Base-by-base conservation (phyloP, 331 rosid species). In the Spiraea crenata region DNA sequence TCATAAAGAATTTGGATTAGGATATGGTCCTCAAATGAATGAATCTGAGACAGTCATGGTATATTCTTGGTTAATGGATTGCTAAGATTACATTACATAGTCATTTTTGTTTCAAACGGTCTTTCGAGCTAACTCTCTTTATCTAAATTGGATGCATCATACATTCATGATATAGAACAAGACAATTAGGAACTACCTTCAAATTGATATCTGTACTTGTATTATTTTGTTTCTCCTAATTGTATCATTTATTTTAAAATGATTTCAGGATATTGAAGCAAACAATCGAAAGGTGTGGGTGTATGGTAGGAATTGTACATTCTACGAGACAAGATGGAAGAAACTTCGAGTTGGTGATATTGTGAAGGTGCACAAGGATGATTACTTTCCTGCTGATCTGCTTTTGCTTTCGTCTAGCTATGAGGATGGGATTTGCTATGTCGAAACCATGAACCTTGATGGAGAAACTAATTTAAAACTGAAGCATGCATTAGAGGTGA, bases 381-480 rank as follows among this genome's bases (percentile, higher is more conserved):
- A 91, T 71, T 91, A 86, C 79, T 91, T 91, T 79, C 97, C 97
- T 47, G 89, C 95, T 37, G 97, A 91, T 83, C 80, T 91, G 68
- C 74, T 88, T 75, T 81, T 91, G 78, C 90, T 91, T 77, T 88
- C 91, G 1, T 91, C 97, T 7, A 83, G 85, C 77, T 73, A 85
- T 12, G 89, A 69, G 25, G 97, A 86, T 50, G 92, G 97, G n/a
- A 80, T 91, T 74, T 91, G 95, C 78, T 86, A 88, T 73, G 97
- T 91, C 9, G 97, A 91, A 66, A 91, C 97, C 6, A 88, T 86
- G 95, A 91, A 91, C 81, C 97, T 91, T 52, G 97, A 91, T 54
- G 97, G 97, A 78, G 97, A 91, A 81, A 91, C 95, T 46, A 91
- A 91, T 88, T 85, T 91, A 73, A 91, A 91, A 74, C 35, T 91